Evolutionary conservation across 1,284 basidiomycete species (phyloP), one percentile per base, ranked within the genome.

Genomic region (Microbotryomycetes sp.): DNA sequence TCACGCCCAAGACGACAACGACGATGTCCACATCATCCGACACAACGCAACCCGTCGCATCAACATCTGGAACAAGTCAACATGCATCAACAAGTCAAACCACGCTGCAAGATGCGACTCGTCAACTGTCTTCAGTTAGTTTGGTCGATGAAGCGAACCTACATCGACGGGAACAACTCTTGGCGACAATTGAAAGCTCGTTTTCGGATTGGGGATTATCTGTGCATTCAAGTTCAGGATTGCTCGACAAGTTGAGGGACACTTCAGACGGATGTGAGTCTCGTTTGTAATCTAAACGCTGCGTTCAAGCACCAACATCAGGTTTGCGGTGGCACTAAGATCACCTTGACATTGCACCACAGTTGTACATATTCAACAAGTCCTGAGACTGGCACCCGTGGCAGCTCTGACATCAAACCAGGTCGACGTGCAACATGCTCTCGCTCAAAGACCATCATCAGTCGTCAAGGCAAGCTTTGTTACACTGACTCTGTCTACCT

Each of bases 321-420:
- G n/a, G n/a, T n/a, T n/a, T n/a, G n/a, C n/a, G n/a, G n/a, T n/a
- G n/a, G n/a, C n/a, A n/a, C n/a, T 42, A 42, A 9, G 36, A 42
- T 42, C 9, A 12, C 12, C 12, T 19, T 42, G 36, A 42, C 36
- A 12, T 19, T 9, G 36, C 12, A 12, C 36, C 49, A 25, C 49
- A 70, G 67, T 47, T 30, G 61, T 71, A 0, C 69, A 71, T 42
- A 45, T 69, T 19, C 59, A 54, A 9, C 60, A 68, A n/a, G 36
- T 71, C 4, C 45, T 72, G 1, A 4, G 29, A 2, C 25, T 69
- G 0, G 55, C 59, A 6, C 50, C 60, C 0, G 57, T 72, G 0
- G 45, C 59, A 6, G 61, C 58, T 0, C 48, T 64, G 31, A 64
- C 69, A 22, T 32, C 49, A 12, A 64, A 22, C 3, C 31, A 67